Evolutionary conservation across 2,329 filamentous ascomycete species (phyloP).

Genomic region (Hypoxylon sp.): DNA sequence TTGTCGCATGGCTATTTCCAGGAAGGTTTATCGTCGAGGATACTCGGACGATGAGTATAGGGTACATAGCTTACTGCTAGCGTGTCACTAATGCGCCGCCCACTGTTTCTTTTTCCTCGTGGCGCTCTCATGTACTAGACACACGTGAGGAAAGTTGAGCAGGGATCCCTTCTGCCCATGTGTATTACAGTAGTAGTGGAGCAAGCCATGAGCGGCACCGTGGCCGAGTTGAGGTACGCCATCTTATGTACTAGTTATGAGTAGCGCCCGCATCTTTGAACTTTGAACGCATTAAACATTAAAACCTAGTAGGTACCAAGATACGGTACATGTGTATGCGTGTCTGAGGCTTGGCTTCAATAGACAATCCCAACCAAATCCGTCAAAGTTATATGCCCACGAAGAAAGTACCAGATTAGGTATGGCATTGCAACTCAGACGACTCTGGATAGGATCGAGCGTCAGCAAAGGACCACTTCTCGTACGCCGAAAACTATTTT

Average conservation of each 20-base stretch:
- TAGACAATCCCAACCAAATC: conserved; percentile 4
- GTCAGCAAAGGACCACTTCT: conserved; percentile 35
- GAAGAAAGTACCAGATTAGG: conserved; percentile 26
- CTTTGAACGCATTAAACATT: background rate
- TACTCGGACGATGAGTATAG: conserved; percentile 34
- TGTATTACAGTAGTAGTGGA: conserved; percentile 46
- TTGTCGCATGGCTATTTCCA: conserved; percentile 51
- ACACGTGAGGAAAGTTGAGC: conserved; percentile 44
- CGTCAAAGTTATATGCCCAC: conserved; percentile 1
- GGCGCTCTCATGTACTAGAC: conserved; percentile 46
- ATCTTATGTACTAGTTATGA: conserved; percentile 26
- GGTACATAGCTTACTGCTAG: conserved; percentile 38
- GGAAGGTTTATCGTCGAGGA: conserved; percentile 34
- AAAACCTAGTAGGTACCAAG: conserved; percentile 20
- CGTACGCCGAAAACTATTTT: conserved; percentile 7
- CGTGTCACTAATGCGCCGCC: conserved; percentile 40
- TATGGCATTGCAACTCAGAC: conserved; percentile 3
- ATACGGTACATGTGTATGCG: conserved; percentile 36
- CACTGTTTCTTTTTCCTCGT: conserved; percentile 47
- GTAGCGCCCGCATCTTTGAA: background rate
- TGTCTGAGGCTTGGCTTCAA: conserved; percentile 19
- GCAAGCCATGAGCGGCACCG: conserved; percentile 47
- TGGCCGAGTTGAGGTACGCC: conserved; percentile 47
- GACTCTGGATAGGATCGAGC: conserved; percentile 37
- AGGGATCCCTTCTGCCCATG: conserved; percentile 46